Evolutionary conservation across 257 asterid genomes (phyloP).

Genomic region (Cruciata laevipes): DNA sequence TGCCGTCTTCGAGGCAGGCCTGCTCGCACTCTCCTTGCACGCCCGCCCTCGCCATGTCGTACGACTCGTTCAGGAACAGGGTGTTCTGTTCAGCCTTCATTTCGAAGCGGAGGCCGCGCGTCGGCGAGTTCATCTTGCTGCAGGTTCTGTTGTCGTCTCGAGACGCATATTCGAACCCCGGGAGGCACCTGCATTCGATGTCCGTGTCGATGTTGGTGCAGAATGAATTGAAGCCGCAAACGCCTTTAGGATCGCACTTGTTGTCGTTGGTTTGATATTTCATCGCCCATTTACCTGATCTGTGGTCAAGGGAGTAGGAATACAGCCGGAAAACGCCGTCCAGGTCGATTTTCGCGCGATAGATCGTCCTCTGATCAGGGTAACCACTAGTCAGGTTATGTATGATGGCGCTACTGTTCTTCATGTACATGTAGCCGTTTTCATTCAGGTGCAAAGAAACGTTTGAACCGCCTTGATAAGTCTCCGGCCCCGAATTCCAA

Average conservation of each 20-base stretch:
- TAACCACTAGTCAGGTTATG: conserved; percentile 20
- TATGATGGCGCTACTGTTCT: conserved; percentile 1
- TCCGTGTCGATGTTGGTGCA: conserved; percentile 6
- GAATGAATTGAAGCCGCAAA: conserved; percentile 47
- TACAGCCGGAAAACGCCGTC: conserved; percentile 43
- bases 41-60: background rate
- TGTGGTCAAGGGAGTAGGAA: conserved; percentile 7
- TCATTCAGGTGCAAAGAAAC: conserved; percentile 27
- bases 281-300: conserved; percentile 2
- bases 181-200: conserved; percentile 32
- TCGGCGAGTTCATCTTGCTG: conserved; percentile 15
- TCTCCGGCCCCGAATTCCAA: background rate
- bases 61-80: conserved; percentile 26
- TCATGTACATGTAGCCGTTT: conserved; percentile 39
- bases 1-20: conserved; percentile 44
- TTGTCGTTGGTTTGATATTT: conserved; percentile 18
- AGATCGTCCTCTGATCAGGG: conserved; percentile 14
- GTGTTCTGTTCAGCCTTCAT: conserved; percentile 16
- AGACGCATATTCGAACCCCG: conserved; percentile 27
- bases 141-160: conserved; percentile 31
- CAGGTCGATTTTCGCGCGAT: conserved; percentile 33
- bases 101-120: conserved; percentile 2
- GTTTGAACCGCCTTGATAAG: background rate
- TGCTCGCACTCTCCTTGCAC: conserved; percentile 25
- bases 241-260: conserved; percentile 36